Conservation (phyloP, 2,329 filamentous ascomycete species). For the Calonectria pauciramosa region DNA sequence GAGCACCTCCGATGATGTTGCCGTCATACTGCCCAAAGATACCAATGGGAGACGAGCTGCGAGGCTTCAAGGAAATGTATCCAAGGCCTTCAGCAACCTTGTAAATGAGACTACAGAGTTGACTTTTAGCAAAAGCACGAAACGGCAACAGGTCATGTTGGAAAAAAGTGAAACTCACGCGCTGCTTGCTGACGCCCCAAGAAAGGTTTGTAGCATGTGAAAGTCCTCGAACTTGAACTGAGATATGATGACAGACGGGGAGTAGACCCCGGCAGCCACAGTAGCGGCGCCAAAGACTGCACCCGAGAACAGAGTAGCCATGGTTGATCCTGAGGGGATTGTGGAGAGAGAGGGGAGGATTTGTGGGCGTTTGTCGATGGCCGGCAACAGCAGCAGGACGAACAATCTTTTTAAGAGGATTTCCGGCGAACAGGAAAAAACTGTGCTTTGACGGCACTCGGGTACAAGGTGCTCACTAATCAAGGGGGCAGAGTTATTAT, state of each 20-base stretch:
- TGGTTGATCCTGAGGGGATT: constrained; percentile 18
- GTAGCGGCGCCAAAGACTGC: constrained; percentile 74
- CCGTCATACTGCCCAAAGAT: constrained; percentile 71
- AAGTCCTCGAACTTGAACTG: constrained; percentile 74
- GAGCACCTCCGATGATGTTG: constrained; percentile 73
- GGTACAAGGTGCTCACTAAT: constrained; percentile 14
- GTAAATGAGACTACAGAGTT: constrained; percentile 56
- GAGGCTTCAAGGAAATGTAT: constrained; percentile 60
- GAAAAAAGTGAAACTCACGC: constrained; percentile 61
- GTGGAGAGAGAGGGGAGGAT: neutral
- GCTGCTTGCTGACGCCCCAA: constrained; percentile 73
- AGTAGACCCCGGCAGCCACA: constrained; percentile 70
- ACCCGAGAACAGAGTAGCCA: constrained; percentile 61
- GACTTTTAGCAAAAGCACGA: neutral
- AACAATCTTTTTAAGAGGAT: neutral
- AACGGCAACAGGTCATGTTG: neutral
- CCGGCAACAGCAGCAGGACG: neutral
- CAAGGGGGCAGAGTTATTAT: neutral
- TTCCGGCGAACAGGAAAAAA: neutral
- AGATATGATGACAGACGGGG: constrained; percentile 70
- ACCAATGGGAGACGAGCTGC: constrained; percentile 65
- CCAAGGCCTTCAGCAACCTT: constrained; percentile 59
- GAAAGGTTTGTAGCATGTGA: constrained; percentile 76
- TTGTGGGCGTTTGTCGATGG: neutral
- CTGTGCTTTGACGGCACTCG: neutral